Base-by-base conservation (phyloP, 2,329 filamentous ascomycete genomes). In the Samsoniella hepiali region DNA sequence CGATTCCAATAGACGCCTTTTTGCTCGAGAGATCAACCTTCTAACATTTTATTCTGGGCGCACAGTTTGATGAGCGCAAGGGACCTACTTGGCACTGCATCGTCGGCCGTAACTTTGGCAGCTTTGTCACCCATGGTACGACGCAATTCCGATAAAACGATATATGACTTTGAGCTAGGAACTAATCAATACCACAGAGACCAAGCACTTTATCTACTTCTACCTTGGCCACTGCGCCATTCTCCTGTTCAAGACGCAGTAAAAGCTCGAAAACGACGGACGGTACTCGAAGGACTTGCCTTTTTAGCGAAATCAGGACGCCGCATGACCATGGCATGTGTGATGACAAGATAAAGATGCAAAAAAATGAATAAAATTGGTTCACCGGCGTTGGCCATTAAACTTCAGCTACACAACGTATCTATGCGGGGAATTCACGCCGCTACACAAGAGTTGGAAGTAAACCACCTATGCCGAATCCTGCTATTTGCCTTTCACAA, bases 151-250 rank as follows among this genome's bases (percentile, higher is more conserved):
- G 10, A 29, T 29, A 17, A 42, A 36, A 49, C n/a, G 13, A 27
- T 13, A 34, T 27, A 32, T 2, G 36, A 1, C 17, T 11, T 31
- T 27, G 11, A 22, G 9, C 49, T 17, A 32, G 11, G 15, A 54
- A 31, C 59, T 56, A 29, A 60, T n/a, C 17, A 17, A 1, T 3
- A 15, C 40, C 15, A 44, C 80, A 97, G 95, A 98, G 79, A 98
- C 95, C 34, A 98, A 98, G 82, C 95, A 99, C 79, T 99, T 99
- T 82, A 97, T 99, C 77, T 99, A 99, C 82, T 99, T 99, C 82
- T 99, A 99, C 82, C 90, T 99, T 65, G 95, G 95, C 62, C 95
- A 98, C 83, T 97, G 93, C 78, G 95, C 95, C 65, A 98, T 99
- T 75, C 85, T 99, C 63, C 88, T 99, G 60, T 99, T 98, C 88